Evolutionary conservation across 176 grass and related monocot genomes (phyloP), one percentile per base, ranked within the genome.

Genomic region (Hyparrhenia diplandra): DNA sequence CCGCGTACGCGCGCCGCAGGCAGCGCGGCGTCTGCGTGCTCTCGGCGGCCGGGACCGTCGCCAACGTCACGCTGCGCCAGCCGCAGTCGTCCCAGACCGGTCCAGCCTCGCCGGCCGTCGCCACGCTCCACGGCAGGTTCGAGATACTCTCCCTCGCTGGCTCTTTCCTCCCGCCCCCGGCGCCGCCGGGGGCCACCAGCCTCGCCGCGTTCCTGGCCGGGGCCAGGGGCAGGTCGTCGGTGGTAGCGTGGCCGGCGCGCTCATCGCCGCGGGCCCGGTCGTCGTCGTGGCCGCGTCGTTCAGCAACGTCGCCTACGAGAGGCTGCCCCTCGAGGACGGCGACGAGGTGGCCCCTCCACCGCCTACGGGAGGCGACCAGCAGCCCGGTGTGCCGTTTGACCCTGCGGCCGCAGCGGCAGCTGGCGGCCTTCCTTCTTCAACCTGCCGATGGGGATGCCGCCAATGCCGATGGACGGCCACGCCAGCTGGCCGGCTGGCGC

Each of bases 251-350:
- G 97, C 80, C 23, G 97, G 97, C 14, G 57, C 87, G 52, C 91
- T 99, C 41, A 89, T 99, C 10, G 91, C 97, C 0, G 93, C 82
- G 0, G 97, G 97, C 20, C 97, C 97, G 7, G 93, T 99, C 6
- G 80, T 99, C 57, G 86, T 99, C 35, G 88, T 99, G 14, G 93
- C 89, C 2, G 93, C 97, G 11, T 99, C 97, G 12, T 99, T 99
- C 85, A 95, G 92, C 84, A 99, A 99, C 97, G 97, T 99, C 45
- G 97, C 93, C 0, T 99, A 99, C 83, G 97, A 99, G 83, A 87
- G n/a, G 76, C 80, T 99, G 64, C 97, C 97, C 6, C 90, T 99
- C 13, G 90, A 99, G n/a, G 96, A 99, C 14, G 86, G 80, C 32
- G 92, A 99, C 39, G 95, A 98, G n/a, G 81, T 87, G 49, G 69